Percentiles rank a stretch among this genome's conserved stretches.
Conservation (phyloP, 2,329 filamentous ascomycete species). For the Arthrobotrys iridis region DNA sequence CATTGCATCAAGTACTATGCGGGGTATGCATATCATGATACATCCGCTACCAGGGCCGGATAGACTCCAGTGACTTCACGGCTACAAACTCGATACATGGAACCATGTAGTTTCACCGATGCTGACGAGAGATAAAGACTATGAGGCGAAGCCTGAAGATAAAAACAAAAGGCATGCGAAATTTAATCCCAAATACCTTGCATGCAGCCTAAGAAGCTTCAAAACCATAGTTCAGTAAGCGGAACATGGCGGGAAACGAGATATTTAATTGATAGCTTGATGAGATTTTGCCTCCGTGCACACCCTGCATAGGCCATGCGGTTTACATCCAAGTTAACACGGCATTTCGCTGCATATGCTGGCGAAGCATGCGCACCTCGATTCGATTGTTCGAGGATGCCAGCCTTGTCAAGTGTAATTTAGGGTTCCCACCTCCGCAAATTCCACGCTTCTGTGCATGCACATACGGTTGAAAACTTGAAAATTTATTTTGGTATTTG, state of each 20-base stretch:
- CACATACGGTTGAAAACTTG: background rate
- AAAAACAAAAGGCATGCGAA: constrained; percentile 4
- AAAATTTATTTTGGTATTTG: constrained; percentile 12
- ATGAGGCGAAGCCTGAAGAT: constrained; percentile 14
- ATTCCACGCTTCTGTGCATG: background rate
- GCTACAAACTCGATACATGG: constrained; percentile 15
- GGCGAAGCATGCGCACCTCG: constrained; percentile 33
- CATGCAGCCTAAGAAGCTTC: constrained; percentile 19
- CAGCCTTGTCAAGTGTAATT: constrained; percentile 30
- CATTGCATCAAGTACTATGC: constrained; percentile 33
- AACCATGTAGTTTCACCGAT: constrained; percentile 12
- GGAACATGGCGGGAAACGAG: constrained; percentile 51
- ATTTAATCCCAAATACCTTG: constrained; percentile 25
- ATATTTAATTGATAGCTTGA: constrained; percentile 42
- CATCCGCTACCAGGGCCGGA: constrained; percentile 46
- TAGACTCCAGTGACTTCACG: constrained; percentile 24
- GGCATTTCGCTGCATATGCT: constrained; percentile 30
- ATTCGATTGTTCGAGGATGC: constrained; percentile 34
- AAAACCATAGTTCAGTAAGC: constrained; percentile 44
- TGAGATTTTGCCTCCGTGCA: constrained; percentile 8
- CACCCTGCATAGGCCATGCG: constrained; percentile 16
- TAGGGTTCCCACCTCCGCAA: constrained; percentile 28
- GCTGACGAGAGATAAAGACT: constrained; percentile 19
- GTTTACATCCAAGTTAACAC: background rate
- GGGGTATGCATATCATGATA: constrained; percentile 56